Evolutionary conservation across 2,329 filamentous ascomycete genomes (phyloP).

Genomic region (Dothideomycetidae sp.): DNA sequence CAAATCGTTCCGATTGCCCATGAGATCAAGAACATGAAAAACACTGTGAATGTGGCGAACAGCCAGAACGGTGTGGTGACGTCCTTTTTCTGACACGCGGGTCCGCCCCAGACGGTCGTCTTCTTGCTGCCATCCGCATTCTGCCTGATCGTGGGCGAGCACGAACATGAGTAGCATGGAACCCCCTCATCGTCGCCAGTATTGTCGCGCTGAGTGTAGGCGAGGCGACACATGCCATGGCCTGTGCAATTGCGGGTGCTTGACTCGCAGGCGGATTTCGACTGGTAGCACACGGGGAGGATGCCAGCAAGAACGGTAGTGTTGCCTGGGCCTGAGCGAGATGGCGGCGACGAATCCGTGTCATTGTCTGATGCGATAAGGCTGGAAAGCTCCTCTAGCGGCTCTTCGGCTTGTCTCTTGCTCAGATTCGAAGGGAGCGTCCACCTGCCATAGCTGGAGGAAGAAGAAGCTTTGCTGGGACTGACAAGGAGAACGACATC

Average conservation of each 20-base stretch:
- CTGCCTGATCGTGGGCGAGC: slow-evolving; percentile 44
- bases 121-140: slow-evolving; percentile 39
- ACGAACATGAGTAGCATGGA: slow-evolving; percentile 67
- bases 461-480: slow-evolving; percentile 1
- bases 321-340: slow-evolving; percentile 23
- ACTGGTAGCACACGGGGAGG: slow-evolving; percentile 62
- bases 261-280: slow-evolving; percentile 51
- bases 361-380: not conserved
- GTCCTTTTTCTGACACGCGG: slow-evolving; percentile 82
- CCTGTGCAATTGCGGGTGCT: slow-evolving; percentile 67
- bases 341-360: slow-evolving; percentile 11
- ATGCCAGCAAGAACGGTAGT: slow-evolving; percentile 31
- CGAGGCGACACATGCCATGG: slow-evolving; percentile 62
- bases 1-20: slow-evolving; percentile 67
- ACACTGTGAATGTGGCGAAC: slow-evolving; percentile 58
- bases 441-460: slow-evolving; percentile 15
- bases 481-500: slow-evolving; percentile 11
- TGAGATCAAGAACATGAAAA: slow-evolving; percentile 51
- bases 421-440: slow-evolving; percentile 11
- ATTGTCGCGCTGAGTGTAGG: slow-evolving; percentile 39
- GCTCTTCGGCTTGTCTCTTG: slow-evolving; percentile 17
- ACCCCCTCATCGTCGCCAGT: slow-evolving; percentile 22
- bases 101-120: slow-evolving; percentile 66
- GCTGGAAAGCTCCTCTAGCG: slow-evolving; percentile 9
- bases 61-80: slow-evolving; percentile 82